Evolutionary conservation across 345 rosid genomes (phyloP), one percentile per base, ranked within the genome.

Genomic region (Ceriops tagal): DNA sequence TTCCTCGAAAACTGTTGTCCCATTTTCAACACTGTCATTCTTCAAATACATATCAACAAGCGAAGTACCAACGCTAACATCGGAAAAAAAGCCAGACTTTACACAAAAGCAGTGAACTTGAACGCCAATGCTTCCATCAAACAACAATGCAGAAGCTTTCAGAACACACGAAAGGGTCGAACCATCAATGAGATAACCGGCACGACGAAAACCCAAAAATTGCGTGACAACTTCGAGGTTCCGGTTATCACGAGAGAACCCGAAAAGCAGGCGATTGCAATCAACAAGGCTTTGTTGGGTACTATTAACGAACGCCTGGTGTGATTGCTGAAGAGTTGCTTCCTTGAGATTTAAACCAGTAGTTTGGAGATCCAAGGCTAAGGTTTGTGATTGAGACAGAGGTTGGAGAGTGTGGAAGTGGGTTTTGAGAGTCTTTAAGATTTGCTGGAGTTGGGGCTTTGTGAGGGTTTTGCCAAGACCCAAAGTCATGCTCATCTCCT

Each of bases 1-100:
- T 31, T 84, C 81, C 66, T 93, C 84, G 66, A 93, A 89, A 51
- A 81, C 82, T 72, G 69, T 79, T 71, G 76, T 87, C 39, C 92
- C 97, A 73, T 85, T 84, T 4, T 63, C 78, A 53, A 87, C 61
- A 52, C 78, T 76, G 67, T 76, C 79, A 21, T 74, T 82, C 76
- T 88, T 93, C 86, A 89, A 83, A 73, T 91, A 89, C 79, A 86
- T 81, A 70, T 91, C 95, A 71, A 88, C 82, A 62, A 91, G 82
- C n/a, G 98, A 81, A 72, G 93, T 77, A 18, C 98, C 91, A 8
- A 87, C 92, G 72, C 97, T 85, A 11, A 87, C 81, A 63, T 91
- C 84, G 16, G 76, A 80, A 58, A 85, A 58, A 63, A 85, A 72
- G 8, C 97, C 98, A 24, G 81, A 73, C 72, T 88, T 91, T 51